These are phyloP conservation scores for Pleurotus salmoneostramineus DNA, from an alignment of 768 basidiomycete genomes.

Conservation along the genomic window DNA sequence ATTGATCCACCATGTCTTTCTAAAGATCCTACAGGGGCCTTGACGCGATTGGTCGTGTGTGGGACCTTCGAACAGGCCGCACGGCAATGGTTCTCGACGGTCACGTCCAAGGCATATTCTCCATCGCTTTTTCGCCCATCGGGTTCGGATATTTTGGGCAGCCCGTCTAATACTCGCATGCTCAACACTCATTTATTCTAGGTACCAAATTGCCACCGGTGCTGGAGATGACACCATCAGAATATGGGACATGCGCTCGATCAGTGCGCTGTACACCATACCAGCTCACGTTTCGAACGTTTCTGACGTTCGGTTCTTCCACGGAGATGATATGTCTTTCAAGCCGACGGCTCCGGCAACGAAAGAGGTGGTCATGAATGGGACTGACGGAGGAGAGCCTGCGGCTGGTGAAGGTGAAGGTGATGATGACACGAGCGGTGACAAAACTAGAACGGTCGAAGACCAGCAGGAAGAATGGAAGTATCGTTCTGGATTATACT, in stretches of 20 bases:
- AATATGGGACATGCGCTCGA: constrained; percentile 96
- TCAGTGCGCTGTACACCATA: constrained; percentile 92
- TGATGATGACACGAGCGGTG: constrained; percentile 27
- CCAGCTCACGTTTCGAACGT: constrained; percentile 95
- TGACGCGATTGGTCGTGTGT: constrained; percentile 95
- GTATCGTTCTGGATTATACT: constrained; percentile 86
- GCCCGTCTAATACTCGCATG: not conserved
- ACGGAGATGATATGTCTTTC: constrained; percentile 52
- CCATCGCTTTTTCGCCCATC: constrained; percentile 92
- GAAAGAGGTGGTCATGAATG: constrained; percentile 45
- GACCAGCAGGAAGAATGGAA: constrained; percentile 55
- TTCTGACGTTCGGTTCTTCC: constrained; percentile 94
- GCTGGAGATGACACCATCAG: constrained; percentile 97
- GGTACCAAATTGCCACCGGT: constrained; percentile 96
- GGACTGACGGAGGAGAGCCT: constrained; percentile 29
- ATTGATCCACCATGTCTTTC: constrained; percentile 3
- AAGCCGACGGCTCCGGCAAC: constrained; percentile 27
- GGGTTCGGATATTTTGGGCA: constrained; percentile 57
- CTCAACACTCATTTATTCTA: constrained; percentile 24
- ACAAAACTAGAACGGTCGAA: constrained; percentile 32
- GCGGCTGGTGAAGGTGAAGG: constrained; percentile 18
- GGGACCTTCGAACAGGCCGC: constrained; percentile 93
- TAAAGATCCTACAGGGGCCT: constrained; percentile 59
- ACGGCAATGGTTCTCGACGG: constrained; percentile 99
- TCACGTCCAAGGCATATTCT: constrained; percentile 88